Evolutionary conservation across 2,329 filamentous ascomycete genomes (phyloP).

Genomic region (Curvularia sp.): DNA sequence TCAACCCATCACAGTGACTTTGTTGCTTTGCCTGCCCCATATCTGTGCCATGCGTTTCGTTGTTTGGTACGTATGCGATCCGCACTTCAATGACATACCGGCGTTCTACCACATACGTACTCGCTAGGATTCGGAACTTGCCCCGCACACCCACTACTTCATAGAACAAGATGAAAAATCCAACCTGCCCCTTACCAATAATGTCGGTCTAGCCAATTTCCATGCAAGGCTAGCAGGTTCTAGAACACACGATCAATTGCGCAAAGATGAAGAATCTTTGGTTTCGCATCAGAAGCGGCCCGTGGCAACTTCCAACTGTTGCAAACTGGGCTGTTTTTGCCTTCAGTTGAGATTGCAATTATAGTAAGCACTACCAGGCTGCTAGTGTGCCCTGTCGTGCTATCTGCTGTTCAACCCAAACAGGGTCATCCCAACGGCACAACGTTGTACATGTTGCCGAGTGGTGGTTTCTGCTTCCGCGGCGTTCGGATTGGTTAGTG

Average conservation of each 20-base stretch:
- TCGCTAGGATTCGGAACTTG: neutral
- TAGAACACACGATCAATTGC: neutral
- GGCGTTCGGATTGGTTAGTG: neutral
- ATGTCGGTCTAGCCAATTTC: neutral
- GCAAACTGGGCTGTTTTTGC: neutral
- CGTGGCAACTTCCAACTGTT: neutral
- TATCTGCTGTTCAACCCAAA: neutral
- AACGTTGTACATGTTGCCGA: neutral
- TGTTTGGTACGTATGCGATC: neutral
- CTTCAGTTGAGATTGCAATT: neutral
- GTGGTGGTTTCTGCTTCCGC: neutral
- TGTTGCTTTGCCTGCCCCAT: neutral
- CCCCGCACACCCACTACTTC: neutral
- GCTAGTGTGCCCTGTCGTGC: neutral
- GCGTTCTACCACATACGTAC: neutral
- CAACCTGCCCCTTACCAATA: neutral
- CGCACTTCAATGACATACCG: slow-evolving; percentile 6
- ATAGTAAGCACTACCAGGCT: neutral
- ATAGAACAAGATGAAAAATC: neutral
- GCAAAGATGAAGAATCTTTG: neutral
- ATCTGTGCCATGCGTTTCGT: slow-evolving; percentile 1
- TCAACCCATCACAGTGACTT: neutral
- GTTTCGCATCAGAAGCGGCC: neutral
- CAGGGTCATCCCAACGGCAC: neutral
- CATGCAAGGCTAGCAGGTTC: neutral